Conservation (phyloP, 106 monocot species). For the Apostasia shenzhenica region DNA sequence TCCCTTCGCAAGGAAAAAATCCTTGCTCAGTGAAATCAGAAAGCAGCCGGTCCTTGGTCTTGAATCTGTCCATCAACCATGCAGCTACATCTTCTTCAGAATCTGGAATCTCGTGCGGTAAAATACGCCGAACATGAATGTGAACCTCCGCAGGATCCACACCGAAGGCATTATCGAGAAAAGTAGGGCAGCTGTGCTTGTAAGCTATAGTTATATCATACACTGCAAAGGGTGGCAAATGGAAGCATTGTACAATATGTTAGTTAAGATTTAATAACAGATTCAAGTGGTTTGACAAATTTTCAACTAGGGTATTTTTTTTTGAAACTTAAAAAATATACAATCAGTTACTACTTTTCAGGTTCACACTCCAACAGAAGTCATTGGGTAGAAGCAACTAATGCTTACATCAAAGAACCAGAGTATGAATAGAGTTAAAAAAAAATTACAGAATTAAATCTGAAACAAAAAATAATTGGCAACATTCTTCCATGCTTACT, state of each 20-base stretch:
- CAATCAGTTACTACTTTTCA: too few species aligned
- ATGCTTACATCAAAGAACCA: too few species aligned
- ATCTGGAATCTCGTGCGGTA: slow-evolving; percentile 43
- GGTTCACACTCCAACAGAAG: too few species aligned
- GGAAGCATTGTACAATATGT: background rate
- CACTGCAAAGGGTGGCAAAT: slow-evolving; percentile 33
- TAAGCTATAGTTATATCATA: slow-evolving; percentile 90
- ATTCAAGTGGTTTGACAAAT: too few species aligned
- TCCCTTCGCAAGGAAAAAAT: slow-evolving; percentile 60
- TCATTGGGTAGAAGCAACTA: too few species aligned
- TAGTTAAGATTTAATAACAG: too few species aligned
- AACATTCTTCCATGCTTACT: too few species aligned
- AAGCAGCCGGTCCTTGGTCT: slow-evolving; percentile 65
- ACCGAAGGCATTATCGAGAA: slow-evolving; percentile 75
- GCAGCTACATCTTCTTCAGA: slow-evolving; percentile 42
- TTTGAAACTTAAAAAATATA: too few species aligned
- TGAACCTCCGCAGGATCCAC: slow-evolving; percentile 88
- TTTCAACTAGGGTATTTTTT: too few species aligned
- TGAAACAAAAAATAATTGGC: too few species aligned
- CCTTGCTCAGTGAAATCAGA: slow-evolving; percentile 47
- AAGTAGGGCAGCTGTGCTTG: slow-evolving; percentile 63
- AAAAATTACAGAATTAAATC: too few species aligned
- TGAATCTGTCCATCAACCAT: slow-evolving; percentile 87
- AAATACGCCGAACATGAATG: slow-evolving; percentile 50
- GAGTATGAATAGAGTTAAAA: too few species aligned